Percentiles rank a stretch among this genome's conserved stretches.
Evolutionary conservation across 1,139 yeast species (phyloP).

Genomic region (Yamadazyma siamensis): DNA sequence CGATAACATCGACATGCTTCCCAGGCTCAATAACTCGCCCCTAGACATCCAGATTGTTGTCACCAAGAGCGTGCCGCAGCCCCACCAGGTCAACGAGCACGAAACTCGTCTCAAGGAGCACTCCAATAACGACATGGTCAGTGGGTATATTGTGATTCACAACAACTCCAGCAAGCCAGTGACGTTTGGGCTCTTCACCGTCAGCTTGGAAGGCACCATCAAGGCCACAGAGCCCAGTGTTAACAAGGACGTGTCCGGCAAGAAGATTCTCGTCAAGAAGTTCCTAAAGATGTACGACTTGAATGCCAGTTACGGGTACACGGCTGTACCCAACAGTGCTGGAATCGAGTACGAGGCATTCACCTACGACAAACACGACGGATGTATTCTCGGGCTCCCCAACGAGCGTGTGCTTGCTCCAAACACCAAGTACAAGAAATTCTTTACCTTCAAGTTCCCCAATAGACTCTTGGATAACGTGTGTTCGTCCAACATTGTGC

Average conservation of each 20-base stretch:
- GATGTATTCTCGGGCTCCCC: constrained; percentile 49
- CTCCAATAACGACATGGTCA: constrained; percentile 37
- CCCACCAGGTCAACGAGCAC: constrained; percentile 30
- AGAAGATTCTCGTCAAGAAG: constrained; percentile 38
- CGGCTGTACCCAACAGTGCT: constrained; percentile 44
- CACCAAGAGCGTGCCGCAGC: constrained; percentile 40
- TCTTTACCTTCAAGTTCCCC: constrained; percentile 64
- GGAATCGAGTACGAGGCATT: constrained; percentile 49
- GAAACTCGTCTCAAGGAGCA: constrained; percentile 46
- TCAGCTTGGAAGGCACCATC: constrained; percentile 45
- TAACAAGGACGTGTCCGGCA: constrained; percentile 18
- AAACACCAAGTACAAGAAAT: constrained; percentile 52
- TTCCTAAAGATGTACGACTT: constrained; percentile 47
- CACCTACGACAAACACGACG: constrained; percentile 44
- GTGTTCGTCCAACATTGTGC: constrained; percentile 50
- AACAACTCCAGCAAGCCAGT: constrained; percentile 38
- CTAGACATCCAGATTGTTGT: constrained; percentile 42
- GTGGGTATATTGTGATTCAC: constrained; percentile 37
- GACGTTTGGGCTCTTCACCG: constrained; percentile 44
- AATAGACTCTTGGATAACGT: constrained; percentile 51
- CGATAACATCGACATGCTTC: constrained; percentile 43
- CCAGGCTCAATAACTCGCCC: constrained; percentile 33
- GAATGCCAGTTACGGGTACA: constrained; percentile 44
- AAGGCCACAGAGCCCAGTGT: constrained; percentile 28
- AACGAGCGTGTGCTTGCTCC: constrained; percentile 51